Conservation (phyloP, 345 rosid species). For the Corchorus olitorius region DNA sequence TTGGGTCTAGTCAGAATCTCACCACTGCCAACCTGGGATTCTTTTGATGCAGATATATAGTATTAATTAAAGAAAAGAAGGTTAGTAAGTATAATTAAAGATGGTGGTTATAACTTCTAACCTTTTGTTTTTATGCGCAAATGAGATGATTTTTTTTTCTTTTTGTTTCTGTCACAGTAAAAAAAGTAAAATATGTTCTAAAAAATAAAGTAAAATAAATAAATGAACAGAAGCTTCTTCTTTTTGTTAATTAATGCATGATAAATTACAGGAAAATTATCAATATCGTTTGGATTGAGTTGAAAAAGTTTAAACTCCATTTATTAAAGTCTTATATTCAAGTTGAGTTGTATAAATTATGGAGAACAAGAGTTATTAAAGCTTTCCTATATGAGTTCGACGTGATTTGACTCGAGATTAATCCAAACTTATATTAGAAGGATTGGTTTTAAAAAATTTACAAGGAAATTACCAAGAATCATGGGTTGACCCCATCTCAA, state of each 20-base stretch:
- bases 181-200: not conserved
- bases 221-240: slow-evolving; percentile 40
- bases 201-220: not conserved
- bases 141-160: not conserved
- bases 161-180: slow-evolving; percentile 24
- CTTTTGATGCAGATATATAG: slow-evolving; percentile 37
- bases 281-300: too few species aligned
- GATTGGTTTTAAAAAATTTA: too few species aligned
- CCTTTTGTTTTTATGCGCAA: slow-evolving; percentile 23
- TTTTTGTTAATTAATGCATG: slow-evolving; percentile 34
- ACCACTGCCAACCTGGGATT: slow-evolving; percentile 64
- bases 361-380: too few species aligned
- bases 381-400: too few species aligned
- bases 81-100: slow-evolving; percentile 7
- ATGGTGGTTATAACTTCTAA: slow-evolving; percentile 40
- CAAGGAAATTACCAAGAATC: slow-evolving; percentile 35
- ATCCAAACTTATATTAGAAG: too few species aligned
- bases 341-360: too few species aligned
- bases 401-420: too few species aligned
- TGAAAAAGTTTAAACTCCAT: too few species aligned
- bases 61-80: not conserved
- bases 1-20: slow-evolving; percentile 61
- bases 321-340: too few species aligned
- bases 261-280: slow-evolving; percentile 27
- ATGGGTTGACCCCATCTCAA: slow-evolving; percentile 41